Percentiles rank a stretch among this genome's conserved stretches.
These are phyloP conservation scores for Apodospora peruviana DNA, from an alignment of 495 filamentous ascomycete genomes.

Conservation along the genomic window DNA sequence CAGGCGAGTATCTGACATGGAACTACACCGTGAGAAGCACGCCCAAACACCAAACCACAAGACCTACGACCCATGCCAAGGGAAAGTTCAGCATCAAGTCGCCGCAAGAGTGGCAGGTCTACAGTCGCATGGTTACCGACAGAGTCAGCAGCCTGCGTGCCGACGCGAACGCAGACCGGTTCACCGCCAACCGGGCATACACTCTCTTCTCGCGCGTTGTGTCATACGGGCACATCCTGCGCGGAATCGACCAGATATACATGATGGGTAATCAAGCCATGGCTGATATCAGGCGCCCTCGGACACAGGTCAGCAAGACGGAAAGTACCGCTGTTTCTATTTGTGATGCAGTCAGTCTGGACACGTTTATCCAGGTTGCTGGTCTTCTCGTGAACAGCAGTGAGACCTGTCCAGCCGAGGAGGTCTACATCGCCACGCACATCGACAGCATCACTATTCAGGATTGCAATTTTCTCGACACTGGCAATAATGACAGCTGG, in stretches of 20 bases:
- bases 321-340: not conserved
- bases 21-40: too few relatives aligned
- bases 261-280: slow-evolving; percentile 11
- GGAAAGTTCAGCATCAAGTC: too few relatives aligned
- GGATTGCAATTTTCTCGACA: too few relatives aligned
- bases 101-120: not conserved
- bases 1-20: too few relatives aligned
- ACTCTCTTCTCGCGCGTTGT: slow-evolving; percentile 14
- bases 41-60: too few relatives aligned
- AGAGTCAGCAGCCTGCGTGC: too few relatives aligned
- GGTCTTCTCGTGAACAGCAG: slow-evolving; percentile 42
- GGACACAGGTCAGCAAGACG: not conserved
- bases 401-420: not conserved
- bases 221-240: slow-evolving; percentile 21
- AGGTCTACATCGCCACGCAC: too few relatives aligned
- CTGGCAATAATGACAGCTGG: too few relatives aligned
- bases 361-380: slow-evolving; percentile 41
- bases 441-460: too few relatives aligned
- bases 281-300: not conserved
- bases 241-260: slow-evolving; percentile 35
- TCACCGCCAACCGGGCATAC: slow-evolving; percentile 1
- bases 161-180: not conserved
- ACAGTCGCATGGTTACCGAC: not conserved
- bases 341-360: slow-evolving; percentile 25
- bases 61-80: too few relatives aligned